Evolutionary conservation across 768 basidiomycete genomes (phyloP), one percentile per base, ranked within the genome.

Genomic region (Russula sp.): DNA sequence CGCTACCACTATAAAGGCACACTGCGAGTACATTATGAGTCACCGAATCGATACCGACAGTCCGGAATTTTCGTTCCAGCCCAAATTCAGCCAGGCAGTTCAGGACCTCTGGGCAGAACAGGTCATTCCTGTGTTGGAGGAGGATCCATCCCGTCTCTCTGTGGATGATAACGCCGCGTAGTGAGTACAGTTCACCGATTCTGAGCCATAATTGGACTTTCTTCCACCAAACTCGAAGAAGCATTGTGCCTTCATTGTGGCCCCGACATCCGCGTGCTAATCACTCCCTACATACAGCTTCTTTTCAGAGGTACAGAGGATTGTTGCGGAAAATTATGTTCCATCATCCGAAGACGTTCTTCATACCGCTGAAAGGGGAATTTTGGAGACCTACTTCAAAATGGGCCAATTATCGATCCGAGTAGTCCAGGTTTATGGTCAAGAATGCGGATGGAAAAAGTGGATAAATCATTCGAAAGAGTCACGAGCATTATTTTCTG

Each of bases 331-430:
- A 0, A 86, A 84, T 11, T 98, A 95, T 71, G 77, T 88, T 0
- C 94, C 94, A 0, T 90, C 87, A 8, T 88, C 90, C 70, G 85
- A 82, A 7, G 94, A 98, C 72, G 88, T 96, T 3, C 77, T 96
- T 26, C 80, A 90, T 32, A 90, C 92, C 20, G 83, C 91, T 67
- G 84, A 85, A 59, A 94, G 93, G 78, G 26, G 44, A 16, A 93
- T 97, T 70, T 87, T 85, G 8, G 94, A 97, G 76, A 97, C 94
- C 1, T 75, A 87, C 72, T 89, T 92, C 64, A 80, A 81, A 66
- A 69, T 40, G n/a, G 30, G 14, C 6, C 26, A 24, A 32, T 34
- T 44, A 20, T 68, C 68, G 20, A 83, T 84, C 5, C 57, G 57
- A 77, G 87, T 90, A 85, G 87, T 88, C 70, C 88, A 92, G 74